phyloP scores from a whole-genome alignment of 441 rosid species.

The Daphne laureola region DNA sequence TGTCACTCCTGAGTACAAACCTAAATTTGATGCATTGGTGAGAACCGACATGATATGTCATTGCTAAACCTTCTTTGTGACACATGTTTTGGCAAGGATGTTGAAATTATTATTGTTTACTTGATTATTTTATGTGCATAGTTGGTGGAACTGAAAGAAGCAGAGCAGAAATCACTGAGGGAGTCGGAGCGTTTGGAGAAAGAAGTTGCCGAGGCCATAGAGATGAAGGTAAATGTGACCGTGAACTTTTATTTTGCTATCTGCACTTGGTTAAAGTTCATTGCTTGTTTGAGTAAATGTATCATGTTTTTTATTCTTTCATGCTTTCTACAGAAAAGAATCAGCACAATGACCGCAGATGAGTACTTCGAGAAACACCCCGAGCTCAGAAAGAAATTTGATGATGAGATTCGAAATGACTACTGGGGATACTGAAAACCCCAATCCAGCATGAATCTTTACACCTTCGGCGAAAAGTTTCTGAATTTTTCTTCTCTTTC shows the following conservation, averaged over 20 bases:
- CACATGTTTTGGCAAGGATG: not conserved
- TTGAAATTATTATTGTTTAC: not conserved
- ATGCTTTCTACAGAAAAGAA: constrained; percentile 47
- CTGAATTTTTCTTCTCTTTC: constrained; percentile 7
- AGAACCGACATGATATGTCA: constrained; percentile 17
- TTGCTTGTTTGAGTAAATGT: not conserved
- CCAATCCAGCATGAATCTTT: constrained; percentile 7
- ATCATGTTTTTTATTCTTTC: not conserved
- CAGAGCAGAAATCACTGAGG: constrained; percentile 68
- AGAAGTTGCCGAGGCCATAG: constrained; percentile 76
- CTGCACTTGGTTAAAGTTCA: too few relatives aligned
- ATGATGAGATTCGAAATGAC: constrained; percentile 95
- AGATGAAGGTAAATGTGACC: constrained; percentile 54
- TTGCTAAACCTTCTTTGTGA: not conserved
- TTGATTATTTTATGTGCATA: constrained; percentile 14
- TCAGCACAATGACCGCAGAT: constrained; percentile 98
- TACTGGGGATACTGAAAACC: constrained; percentile 67
- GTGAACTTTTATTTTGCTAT: not conserved
- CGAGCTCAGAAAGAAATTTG: constrained; percentile 89
- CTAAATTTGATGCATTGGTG: constrained; percentile 84
- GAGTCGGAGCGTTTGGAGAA: constrained; percentile 80
- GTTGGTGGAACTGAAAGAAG: constrained; percentile 88
- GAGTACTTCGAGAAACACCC: constrained; percentile 97
- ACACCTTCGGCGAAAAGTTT: constrained; percentile 2
- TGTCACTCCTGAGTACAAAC: constrained; percentile 85